Conservation (phyloP, 495 filamentous ascomycete species). For the Copromyces sp. region DNA sequence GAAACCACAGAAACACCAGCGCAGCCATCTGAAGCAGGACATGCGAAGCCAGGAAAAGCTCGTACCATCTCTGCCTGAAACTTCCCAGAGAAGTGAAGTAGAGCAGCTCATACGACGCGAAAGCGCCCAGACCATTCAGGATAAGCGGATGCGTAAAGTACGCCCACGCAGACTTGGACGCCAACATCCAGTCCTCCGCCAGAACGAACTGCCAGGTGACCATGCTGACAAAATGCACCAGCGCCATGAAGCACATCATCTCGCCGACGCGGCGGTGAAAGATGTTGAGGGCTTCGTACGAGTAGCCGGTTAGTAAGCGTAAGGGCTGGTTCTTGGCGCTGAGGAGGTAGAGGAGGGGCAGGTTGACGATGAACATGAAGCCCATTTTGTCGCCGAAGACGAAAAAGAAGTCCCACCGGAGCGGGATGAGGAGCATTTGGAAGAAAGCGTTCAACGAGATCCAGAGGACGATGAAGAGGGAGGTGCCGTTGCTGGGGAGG, state of each 20-base stretch:
- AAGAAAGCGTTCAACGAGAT: conserved; percentile 47
- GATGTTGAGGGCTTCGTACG: conserved; percentile 55
- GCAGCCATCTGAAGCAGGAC: conserved; percentile 42
- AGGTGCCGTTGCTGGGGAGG: conserved; percentile 43
- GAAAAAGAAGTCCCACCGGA: conserved; percentile 37
- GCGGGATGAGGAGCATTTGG: conserved; percentile 37
- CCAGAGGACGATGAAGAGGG: conserved; percentile 38
- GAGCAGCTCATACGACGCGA: conserved; percentile 50
- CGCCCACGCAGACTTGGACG: conserved; percentile 1
- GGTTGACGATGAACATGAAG: conserved; percentile 43
- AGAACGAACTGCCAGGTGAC: conserved; percentile 32
- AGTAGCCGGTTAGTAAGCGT: conserved; percentile 46
- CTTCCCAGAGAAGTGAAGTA: conserved; percentile 29
- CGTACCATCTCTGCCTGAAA: conserved; percentile 22
- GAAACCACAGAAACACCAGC: conserved; percentile 45
- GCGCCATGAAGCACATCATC: conserved; percentile 23
- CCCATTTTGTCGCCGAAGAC: conserved; percentile 46
- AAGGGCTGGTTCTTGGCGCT: conserved; percentile 55
- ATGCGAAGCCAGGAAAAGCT: conserved; percentile 28
- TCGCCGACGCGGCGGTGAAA: conserved; percentile 36
- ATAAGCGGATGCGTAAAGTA: conserved; percentile 27
- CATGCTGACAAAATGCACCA: conserved; percentile 29
- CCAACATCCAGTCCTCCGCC: conserved; percentile 16
- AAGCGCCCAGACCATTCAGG: conserved; percentile 25
- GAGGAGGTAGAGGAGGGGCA: conserved; percentile 51